Evolutionary conservation across 1,284 basidiomycete genomes (phyloP).

Genomic region (Wallemia hederae): DNA sequence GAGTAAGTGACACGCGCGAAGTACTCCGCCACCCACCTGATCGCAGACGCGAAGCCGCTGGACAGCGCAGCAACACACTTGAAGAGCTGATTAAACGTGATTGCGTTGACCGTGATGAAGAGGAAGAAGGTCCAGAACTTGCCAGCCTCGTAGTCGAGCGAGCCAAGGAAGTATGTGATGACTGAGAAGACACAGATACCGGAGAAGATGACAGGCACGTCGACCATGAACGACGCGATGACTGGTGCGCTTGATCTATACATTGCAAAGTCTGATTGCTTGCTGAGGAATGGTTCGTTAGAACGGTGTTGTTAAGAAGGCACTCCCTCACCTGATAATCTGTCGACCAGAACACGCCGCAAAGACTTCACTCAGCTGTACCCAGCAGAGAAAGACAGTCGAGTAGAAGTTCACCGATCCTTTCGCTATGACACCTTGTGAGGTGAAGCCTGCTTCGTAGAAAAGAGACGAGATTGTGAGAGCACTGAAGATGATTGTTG

Average conservation of each 20-base stretch:
- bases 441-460: neutral
- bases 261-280: neutral
- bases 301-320: no score
- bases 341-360: neutral
- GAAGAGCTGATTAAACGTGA: neutral
- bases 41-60: neutral
- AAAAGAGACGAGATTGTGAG: neutral
- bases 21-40: neutral
- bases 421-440: neutral
- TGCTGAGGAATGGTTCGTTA: no score
- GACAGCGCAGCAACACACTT: neutral
- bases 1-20: neutral
- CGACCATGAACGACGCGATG: neutral
- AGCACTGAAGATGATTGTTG: neutral
- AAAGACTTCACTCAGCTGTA: neutral
- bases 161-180: constrained; percentile 16
- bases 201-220: neutral
- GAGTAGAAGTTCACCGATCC: neutral
- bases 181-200: constrained; percentile 2
- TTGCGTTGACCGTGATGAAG: constrained; percentile 4
- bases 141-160: constrained; percentile 18
- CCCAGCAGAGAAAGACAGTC: neutral
- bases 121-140: constrained; percentile 21
- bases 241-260: neutral
- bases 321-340: neutral